Percentiles rank a stretch among this genome's conserved stretches.
These are phyloP conservation scores for Phyllosticta citriasiana DNA, from an alignment of 2,329 filamentous ascomycete species.

Conservation along the genomic window DNA sequence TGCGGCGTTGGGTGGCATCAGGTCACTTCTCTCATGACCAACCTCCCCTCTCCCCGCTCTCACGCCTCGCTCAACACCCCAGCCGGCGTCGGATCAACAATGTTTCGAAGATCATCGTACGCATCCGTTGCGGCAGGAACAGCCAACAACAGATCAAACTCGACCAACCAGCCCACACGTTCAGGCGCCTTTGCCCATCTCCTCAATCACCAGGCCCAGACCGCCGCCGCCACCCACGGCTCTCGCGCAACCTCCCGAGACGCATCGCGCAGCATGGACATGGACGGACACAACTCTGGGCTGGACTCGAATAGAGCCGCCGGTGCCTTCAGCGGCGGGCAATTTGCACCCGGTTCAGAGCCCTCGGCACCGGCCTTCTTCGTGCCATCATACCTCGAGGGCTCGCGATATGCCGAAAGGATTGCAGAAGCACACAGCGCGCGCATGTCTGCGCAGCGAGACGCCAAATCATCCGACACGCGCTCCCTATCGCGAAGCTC, in stretches of 20 bases:
- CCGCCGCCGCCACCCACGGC: slow-evolving; percentile 19
- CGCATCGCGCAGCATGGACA: slow-evolving; percentile 31
- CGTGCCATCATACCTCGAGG: slow-evolving; percentile 71
- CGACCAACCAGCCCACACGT: slow-evolving; percentile 25
- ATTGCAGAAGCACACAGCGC: slow-evolving; percentile 55
- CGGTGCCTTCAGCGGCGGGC: slow-evolving; percentile 15
- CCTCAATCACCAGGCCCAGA: slow-evolving; percentile 34
- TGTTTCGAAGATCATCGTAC: slow-evolving; percentile 47
- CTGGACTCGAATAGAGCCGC: slow-evolving; percentile 1
- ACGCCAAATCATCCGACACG: slow-evolving; percentile 33
- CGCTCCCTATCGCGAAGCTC: slow-evolving; percentile 45
- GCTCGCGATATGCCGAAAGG: slow-evolving; percentile 67
- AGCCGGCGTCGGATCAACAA: slow-evolving; percentile 11
- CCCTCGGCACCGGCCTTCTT: slow-evolving; percentile 50
- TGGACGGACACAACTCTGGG: slow-evolving; percentile 4
- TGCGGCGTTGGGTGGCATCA: slow-evolving; percentile 1
- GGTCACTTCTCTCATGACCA: slow-evolving; percentile 8
- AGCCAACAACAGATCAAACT: slow-evolving; percentile 25
- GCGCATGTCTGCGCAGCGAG: slow-evolving; percentile 36
- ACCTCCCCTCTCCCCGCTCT: slow-evolving; percentile 2
- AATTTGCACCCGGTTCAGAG: slow-evolving; percentile 18
- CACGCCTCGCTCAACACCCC: slow-evolving; percentile 6
- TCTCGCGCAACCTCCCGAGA: slow-evolving; percentile 20
- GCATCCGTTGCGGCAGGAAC: slow-evolving; percentile 50
- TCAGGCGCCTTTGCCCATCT: slow-evolving; percentile 45